phyloP scores from a whole-genome alignment of 306 rosid genomes.

The Canavalia gladiata region DNA sequence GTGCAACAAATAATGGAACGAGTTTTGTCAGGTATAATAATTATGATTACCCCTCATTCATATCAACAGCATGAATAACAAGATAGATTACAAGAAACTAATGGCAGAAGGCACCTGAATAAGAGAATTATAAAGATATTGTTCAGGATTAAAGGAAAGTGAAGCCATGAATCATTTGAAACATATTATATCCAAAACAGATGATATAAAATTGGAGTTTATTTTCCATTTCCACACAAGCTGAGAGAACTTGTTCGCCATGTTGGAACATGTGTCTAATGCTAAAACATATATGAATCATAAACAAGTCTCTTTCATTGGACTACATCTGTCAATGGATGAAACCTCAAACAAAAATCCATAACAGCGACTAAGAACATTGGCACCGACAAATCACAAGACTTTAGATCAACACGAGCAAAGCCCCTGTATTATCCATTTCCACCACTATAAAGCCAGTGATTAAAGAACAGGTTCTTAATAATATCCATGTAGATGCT shows the following conservation, averaged over 20 bases:
- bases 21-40: slow-evolving; percentile 26
- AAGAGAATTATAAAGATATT: neutral
- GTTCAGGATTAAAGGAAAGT: neutral
- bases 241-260: neutral
- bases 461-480: neutral
- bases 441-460: neutral
- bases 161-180: neutral
- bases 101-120: slow-evolving; percentile 17
- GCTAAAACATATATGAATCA: neutral
- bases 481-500: slow-evolving; percentile 6
- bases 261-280: neutral
- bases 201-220: neutral
- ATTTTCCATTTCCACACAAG: slow-evolving; percentile 6
- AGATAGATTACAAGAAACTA: slow-evolving; percentile 18
- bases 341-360: neutral
- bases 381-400: neutral
- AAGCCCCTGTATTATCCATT: slow-evolving; percentile 4
- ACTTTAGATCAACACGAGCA: slow-evolving; percentile 2
- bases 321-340: neutral
- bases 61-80: slow-evolving; percentile 1
- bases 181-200: neutral
- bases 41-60: neutral
- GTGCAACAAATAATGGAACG: slow-evolving; percentile 49
- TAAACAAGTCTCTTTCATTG: neutral
- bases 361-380: neutral